Evolutionary conservation across 768 basidiomycete species (phyloP).

Genomic region (Termitomyces sp.): DNA sequence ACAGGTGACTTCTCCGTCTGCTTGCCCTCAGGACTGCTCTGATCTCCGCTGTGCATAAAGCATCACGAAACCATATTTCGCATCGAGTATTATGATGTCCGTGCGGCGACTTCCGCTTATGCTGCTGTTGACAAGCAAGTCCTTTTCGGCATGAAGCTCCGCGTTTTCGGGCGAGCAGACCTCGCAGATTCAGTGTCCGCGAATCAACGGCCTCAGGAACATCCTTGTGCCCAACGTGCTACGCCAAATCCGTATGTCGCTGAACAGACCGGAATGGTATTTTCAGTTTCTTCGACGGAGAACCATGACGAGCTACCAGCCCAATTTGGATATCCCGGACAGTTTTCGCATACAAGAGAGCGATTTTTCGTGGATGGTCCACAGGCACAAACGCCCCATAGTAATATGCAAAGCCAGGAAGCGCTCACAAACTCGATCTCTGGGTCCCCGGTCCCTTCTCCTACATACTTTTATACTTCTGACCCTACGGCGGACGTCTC

Average conservation of each 20-base stretch:
- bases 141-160: constrained; percentile 50
- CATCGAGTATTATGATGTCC: constrained; percentile 67
- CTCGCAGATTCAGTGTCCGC: constrained; percentile 1
- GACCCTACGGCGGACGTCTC: constrained; percentile 24
- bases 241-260: background rate
- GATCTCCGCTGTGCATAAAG: background rate
- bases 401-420: constrained; percentile 24
- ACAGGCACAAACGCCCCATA: constrained; percentile 21
- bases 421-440: constrained; percentile 7
- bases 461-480: constrained; percentile 32
- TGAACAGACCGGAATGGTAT: constrained; percentile 4
- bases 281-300: constrained; percentile 7
- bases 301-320: constrained; percentile 9
- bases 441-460: constrained; percentile 22
- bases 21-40: background rate
- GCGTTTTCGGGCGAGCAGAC: constrained; percentile 30
- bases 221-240: background rate
- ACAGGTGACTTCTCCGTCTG: constrained; percentile 16
- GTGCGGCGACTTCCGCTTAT: constrained; percentile 51
- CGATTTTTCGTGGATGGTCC: constrained; percentile 23
- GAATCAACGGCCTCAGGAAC: constrained; percentile 4
- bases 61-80: constrained; percentile 35
- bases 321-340: constrained; percentile 25
- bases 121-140: constrained; percentile 43
- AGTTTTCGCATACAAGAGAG: constrained; percentile 31